Evolutionary conservation across 2,329 filamentous ascomycete genomes (phyloP), one percentile per base, ranked within the genome.

Genomic region (Colletotrichum sp.): DNA sequence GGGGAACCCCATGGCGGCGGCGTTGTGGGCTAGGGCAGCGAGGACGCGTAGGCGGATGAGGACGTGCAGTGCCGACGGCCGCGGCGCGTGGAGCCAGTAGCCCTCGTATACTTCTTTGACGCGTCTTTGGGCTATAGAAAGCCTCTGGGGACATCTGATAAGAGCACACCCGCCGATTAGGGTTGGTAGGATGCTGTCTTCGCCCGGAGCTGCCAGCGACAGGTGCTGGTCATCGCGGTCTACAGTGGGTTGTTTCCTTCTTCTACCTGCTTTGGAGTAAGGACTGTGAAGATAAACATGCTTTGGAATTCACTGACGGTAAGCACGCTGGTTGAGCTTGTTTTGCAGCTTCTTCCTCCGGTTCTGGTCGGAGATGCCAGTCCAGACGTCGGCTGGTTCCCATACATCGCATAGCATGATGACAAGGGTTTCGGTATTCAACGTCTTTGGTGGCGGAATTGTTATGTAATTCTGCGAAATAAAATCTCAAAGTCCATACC

Each of bases 41-140:
- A 77, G 43, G 32, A 77, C 71, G 34, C 76, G 71, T 9, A 77
- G 67, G 13, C 68, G 74, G 34, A 77, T 68, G 36, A 77, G 55
- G 4, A 43, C 7, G 34, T 73, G 66, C 3, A 77, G 56, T 13
- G 67, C 56, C 28, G 36, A 52, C 4, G 69, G 70, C 21, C 70
- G 56, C 5, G 71, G 68, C 18, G 67, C 48, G 36, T 72, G 52
- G 7, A 77, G 71, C 28, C 36, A 30, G 32, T 72, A 72, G 24
- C 48, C 69, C 43, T 73, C 21, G 36, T 67, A 70, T 1, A 67
- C 66, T 43, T 76, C 58, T 7, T 14, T 43, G 10, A 52, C 59
- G 13, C 62, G 48, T 4, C 1, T 56, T 9, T n/a, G 66, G 14
- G 62, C 55, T 3, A 55, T 6, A 4, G n/a, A 32, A 8, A 52